Percentiles rank a stretch among this genome's conserved stretches.
Conservation (phyloP, 805 yeast species). For the Henningerozyma blattae region DNA sequence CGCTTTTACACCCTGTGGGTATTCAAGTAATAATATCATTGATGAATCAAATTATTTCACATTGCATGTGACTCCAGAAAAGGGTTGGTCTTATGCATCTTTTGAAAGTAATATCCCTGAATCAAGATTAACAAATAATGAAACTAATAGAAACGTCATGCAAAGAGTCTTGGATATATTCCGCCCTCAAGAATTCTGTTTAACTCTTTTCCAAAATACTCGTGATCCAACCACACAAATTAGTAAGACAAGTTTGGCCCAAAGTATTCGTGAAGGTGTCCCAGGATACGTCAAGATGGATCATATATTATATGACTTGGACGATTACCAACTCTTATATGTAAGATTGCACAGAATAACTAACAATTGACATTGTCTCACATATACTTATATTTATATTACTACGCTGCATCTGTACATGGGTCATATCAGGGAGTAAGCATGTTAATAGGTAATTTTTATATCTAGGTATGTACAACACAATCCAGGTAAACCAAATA, state of each 20-base stretch:
- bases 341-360: constrained; percentile 38
- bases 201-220: constrained; percentile 33
- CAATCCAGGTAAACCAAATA: too few species aligned
- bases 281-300: constrained; percentile 46
- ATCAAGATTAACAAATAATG: constrained; percentile 28
- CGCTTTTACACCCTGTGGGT: constrained; percentile 90
- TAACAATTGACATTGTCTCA: too few species aligned
- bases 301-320: constrained; percentile 60
- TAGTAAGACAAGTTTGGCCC: not conserved
- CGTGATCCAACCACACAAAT: not conserved
- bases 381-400: too few species aligned
- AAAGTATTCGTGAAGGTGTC: constrained; percentile 14
- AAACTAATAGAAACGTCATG: constrained; percentile 33
- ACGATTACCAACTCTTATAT: constrained; percentile 61
- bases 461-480: too few species aligned
- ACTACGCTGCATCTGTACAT: too few species aligned
- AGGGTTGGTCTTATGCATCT: constrained; percentile 91
- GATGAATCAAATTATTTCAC: constrained; percentile 61
- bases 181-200: constrained; percentile 65
- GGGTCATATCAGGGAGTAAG: too few species aligned
- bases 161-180: constrained; percentile 50
- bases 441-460: too few species aligned
- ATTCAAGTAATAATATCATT: constrained; percentile 73
- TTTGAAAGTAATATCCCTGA: constrained; percentile 69
- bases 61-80: constrained; percentile 87